These are phyloP conservation scores for Delphinella strobiligena DNA, from an alignment of 2,329 filamentous ascomycete species.

Conservation along the genomic window DNA sequence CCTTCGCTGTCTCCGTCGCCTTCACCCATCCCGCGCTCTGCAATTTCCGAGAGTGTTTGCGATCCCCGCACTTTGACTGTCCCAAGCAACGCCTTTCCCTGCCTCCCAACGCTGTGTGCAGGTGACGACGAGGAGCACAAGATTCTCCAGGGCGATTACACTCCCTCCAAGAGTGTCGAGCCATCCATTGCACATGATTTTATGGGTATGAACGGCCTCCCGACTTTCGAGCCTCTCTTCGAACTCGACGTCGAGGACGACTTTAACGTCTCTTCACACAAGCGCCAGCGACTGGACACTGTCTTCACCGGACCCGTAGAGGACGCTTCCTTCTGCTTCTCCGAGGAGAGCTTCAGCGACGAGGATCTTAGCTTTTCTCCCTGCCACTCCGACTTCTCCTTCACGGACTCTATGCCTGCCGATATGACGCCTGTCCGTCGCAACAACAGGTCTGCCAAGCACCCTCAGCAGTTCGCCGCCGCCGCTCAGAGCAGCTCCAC, in stretches of 20 bases:
- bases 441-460: constrained; percentile 22
- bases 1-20: constrained; percentile 82
- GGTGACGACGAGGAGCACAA: constrained; percentile 33
- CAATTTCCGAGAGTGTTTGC: constrained; percentile 58
- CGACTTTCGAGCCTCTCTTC: constrained; percentile 72
- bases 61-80: constrained; percentile 85
- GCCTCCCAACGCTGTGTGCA: constrained; percentile 49
- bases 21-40: constrained; percentile 60
- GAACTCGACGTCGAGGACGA: constrained; percentile 88
- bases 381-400: constrained; percentile 11
- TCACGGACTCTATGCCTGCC: constrained; percentile 6
- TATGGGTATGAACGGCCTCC: constrained; percentile 45
- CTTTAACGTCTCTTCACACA: constrained; percentile 53
- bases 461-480: constrained; percentile 22
- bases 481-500: constrained; percentile 20
- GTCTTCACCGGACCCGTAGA: constrained; percentile 45
- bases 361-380: constrained; percentile 39
- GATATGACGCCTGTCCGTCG: constrained; percentile 8
- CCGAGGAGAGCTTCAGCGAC: constrained; percentile 63
- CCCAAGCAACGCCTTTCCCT: constrained; percentile 44
- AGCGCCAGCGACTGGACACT: constrained; percentile 58
- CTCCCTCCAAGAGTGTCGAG: constrained; percentile 14
- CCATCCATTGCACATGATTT: constrained; percentile 33
- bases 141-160: constrained; percentile 34
- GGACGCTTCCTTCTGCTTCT: constrained; percentile 60